Evolutionary conservation across 2,329 filamentous ascomycete species (phyloP).

Genomic region (Mollisia scopiformis): DNA sequence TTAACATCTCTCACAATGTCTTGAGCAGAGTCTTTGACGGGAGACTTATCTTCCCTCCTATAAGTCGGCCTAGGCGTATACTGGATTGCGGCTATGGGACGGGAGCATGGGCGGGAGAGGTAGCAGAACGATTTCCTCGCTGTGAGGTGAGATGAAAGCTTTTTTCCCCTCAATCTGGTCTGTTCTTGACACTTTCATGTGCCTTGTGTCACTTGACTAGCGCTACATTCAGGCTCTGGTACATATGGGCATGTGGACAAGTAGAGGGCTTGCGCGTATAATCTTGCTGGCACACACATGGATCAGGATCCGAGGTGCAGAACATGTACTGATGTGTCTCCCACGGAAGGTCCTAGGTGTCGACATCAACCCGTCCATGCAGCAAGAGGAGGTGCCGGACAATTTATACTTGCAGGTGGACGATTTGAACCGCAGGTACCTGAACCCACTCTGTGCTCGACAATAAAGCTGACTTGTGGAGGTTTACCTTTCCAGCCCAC

Average conservation of each 20-base stretch:
- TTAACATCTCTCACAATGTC: conserved; percentile 65
- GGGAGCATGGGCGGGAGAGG: conserved; percentile 71
- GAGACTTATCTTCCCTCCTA: conserved; percentile 70
- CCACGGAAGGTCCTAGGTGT: conserved; percentile 66
- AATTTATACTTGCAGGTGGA: conserved; percentile 76
- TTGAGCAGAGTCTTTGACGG: conserved; percentile 67
- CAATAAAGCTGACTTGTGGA: conserved; percentile 29
- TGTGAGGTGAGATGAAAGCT: conserved; percentile 57
- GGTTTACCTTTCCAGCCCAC: conserved; percentile 69
- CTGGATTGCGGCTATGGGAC: conserved; percentile 75
- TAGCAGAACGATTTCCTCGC: conserved; percentile 64
- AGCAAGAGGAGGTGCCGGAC: conserved; percentile 63
- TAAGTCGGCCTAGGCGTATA: conserved; percentile 57
- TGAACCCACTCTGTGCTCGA: background rate
- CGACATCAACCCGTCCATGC: conserved; percentile 73
- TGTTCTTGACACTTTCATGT: background rate
- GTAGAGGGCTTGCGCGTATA: background rate
- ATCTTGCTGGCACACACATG: background rate
- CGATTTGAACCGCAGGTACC: conserved; percentile 67
- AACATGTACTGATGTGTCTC: background rate
- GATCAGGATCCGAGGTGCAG: background rate
- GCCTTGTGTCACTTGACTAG: background rate
- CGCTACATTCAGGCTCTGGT: background rate
- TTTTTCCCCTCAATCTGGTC: background rate
- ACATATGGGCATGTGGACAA: background rate